Base-by-base conservation (phyloP, 2,329 filamentous ascomycete species). In the Trichoderma koningii region DNA sequence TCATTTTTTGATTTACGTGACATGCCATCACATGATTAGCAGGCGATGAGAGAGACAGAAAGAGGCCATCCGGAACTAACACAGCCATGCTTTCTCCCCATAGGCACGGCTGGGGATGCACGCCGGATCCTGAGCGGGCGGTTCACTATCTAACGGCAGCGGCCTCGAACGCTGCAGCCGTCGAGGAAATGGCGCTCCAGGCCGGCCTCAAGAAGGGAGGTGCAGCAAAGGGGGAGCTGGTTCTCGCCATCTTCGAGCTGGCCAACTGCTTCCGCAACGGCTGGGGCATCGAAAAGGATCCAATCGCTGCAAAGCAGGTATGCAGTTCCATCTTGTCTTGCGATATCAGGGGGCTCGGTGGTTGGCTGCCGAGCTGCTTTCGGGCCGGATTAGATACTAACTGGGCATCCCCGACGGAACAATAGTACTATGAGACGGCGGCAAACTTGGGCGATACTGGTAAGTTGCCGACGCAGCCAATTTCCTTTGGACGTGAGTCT, bases 161-260 rank as follows among this genome's bases (percentile, higher is more conserved):
- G 55, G 95, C 95, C 5, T 90, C 91, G 51, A 97, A 97, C 78
- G 92, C 93, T 26, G 95, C 94, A 26, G 85, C 87, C 48, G 87
- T 99, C 63, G 95, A 99, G 80, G 86, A 90, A 61, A 82, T 93
- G 71, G 95, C 95, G 34, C 86, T 98, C 23, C 83, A 89, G 70
- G 91, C 93, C 9, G 95, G 94, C 17, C 86, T 96, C 77, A 95
- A 92, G 78, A 96, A 95, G 78, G 95, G 95, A 60, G 95, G 95
- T 67, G 89, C 91, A 15, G 94, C 94, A 51, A 99, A 98, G 79
- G 95, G 95, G 66, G 95, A 99, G 82, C 85, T 99, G 61, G 91
- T 98, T 19, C 87, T 99, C 67, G 94, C 95, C 67, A 98, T 99
- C 69, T 98, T 95, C 73, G 95, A 99, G 81, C 81, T 99, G 72